These are phyloP conservation scores for Phytophthora pinifolia DNA, from an alignment of 352 stramenopile species.

Conservation along the genomic window DNA sequence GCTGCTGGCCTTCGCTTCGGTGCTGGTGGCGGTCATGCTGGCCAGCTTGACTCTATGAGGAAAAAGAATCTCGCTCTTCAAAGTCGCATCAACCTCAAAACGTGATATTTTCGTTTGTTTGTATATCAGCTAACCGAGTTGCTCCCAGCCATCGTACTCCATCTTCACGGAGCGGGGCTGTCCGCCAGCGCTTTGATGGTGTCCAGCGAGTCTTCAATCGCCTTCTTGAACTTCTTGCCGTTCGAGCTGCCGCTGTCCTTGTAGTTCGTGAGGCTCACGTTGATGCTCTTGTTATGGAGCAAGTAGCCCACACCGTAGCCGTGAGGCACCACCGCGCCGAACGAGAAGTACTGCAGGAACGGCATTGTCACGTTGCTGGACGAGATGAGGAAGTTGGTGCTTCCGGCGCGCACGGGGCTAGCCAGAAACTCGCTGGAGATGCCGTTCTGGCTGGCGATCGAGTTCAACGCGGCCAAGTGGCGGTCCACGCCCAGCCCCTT, in stretches of 20 bases:
- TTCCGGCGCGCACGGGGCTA: slow-evolving; percentile 74
- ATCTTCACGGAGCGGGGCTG: slow-evolving; percentile 38
- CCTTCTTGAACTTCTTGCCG: slow-evolving; percentile 66
- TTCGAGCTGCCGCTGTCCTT: slow-evolving; percentile 76
- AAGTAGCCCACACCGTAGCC: slow-evolving; percentile 92
- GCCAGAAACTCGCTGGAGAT: slow-evolving; percentile 78
- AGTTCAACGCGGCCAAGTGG: slow-evolving; percentile 81
- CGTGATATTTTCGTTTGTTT: slow-evolving; percentile 6
- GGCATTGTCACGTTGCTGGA: slow-evolving; percentile 91
- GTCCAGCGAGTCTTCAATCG: slow-evolving; percentile 63
- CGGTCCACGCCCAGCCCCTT: slow-evolving; percentile 87
- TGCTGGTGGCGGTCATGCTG: slow-evolving; percentile 17
- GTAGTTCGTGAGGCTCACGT: slow-evolving; percentile 87
- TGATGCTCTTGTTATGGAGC: slow-evolving; percentile 81
- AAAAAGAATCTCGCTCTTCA: background rate
- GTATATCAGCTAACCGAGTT: slow-evolving; percentile 4
- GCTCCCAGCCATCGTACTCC: background rate
- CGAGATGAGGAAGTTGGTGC: slow-evolving; percentile 88
- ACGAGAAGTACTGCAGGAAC: slow-evolving; percentile 90
- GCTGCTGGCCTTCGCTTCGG: slow-evolving; percentile 21
- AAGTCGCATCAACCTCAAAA: slow-evolving; percentile 1
- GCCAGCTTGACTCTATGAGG: slow-evolving; percentile 25
- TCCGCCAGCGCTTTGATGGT: slow-evolving; percentile 80
- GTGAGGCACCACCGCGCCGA: slow-evolving; percentile 84
- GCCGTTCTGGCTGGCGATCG: slow-evolving; percentile 60